phyloP scores from a whole-genome alignment of 108 stramenopile genomes.

The Skeletonema potamos region DNA sequence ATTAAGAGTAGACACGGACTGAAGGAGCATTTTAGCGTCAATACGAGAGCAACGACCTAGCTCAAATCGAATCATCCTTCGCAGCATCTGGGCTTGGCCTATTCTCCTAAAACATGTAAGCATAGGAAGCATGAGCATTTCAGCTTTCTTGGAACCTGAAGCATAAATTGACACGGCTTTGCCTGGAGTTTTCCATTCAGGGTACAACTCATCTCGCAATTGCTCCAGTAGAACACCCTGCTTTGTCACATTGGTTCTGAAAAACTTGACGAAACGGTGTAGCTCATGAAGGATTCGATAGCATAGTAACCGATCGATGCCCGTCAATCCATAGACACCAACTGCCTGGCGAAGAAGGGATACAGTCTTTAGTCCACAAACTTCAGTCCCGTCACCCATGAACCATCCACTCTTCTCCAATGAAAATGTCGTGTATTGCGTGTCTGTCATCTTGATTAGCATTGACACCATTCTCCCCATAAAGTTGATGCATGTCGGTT shows the following conservation, averaged over 20 bases:
- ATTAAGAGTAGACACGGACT: conserved; percentile 34
- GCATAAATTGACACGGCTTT: conserved; percentile 42
- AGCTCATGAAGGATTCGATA: conserved; percentile 53
- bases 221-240: conserved; percentile 42
- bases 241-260: conserved; percentile 27
- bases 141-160: conserved; percentile 46
- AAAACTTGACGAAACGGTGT: conserved; percentile 51
- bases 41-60: conserved; percentile 39
- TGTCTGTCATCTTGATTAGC: conserved; percentile 50
- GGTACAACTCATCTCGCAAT: conserved; percentile 40
- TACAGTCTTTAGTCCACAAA: conserved; percentile 45
- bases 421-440: conserved; percentile 50
- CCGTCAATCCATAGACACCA: conserved; percentile 55
- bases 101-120: conserved; percentile 52
- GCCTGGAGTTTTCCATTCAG: conserved; percentile 43
- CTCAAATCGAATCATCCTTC: conserved; percentile 44
- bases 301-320: conserved; percentile 56
- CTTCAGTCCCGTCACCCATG: conserved; percentile 34
- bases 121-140: conserved; percentile 58
- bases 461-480: conserved; percentile 53
- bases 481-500: conserved; percentile 51
- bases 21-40: conserved; percentile 51
- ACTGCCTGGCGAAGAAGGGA: conserved; percentile 37
- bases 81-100: conserved; percentile 65
- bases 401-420: conserved; percentile 53